Evolutionary conservation across 306 rosid species (phyloP), one percentile per base, ranked within the genome.

Genomic region (Vigna nakashimae): DNA sequence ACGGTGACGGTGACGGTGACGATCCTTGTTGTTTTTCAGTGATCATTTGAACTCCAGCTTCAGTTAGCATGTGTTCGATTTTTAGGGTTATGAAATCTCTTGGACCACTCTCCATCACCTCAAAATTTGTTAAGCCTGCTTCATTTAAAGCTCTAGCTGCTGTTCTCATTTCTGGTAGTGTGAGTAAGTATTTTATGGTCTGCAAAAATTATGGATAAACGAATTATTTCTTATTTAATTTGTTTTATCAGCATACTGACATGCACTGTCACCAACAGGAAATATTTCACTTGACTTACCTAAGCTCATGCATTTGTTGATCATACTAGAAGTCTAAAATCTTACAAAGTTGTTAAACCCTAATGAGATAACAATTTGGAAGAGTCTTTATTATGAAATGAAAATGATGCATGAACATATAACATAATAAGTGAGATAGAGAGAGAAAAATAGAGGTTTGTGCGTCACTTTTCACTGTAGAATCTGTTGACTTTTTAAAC

Each of bases 21-120:
- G 51, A 24, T 34, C 16, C 26, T 58, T 32, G 3, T 58, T 58
- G 45, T 24, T 8, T 42, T 18, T 53, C 26, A 11, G 3, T 5
- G 0, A n/a, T 2, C 1, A 2, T 26, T 28, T 52, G 53, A 62
- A 65, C 13, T 65, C 58, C 67, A 1, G 68, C 56, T 64, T 80
- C 59, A 4, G 3, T 4, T 72, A 72, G 43, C 12, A 72, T 64
- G 67, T 64, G 14, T 40, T 52, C 51, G 20, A 72, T 72, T 53
- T 34, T 42, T 14, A 72, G 60, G 73, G 74, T 24, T 64, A 52
- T 18, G 6, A 63, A 80, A 72, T 72, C 83, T 42, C 73, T 80
- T 80, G 79, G 74, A 52, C 40, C 13, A 0, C 1, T 3, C 16
- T 72, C 52, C 59, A 72, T 52, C 0, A 26, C 17, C 18, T 79